Percentiles rank a stretch among this genome's conserved stretches.
Conservation (phyloP, 441 rosid genomes). For the Rhodomyrtus psidioides region DNA sequence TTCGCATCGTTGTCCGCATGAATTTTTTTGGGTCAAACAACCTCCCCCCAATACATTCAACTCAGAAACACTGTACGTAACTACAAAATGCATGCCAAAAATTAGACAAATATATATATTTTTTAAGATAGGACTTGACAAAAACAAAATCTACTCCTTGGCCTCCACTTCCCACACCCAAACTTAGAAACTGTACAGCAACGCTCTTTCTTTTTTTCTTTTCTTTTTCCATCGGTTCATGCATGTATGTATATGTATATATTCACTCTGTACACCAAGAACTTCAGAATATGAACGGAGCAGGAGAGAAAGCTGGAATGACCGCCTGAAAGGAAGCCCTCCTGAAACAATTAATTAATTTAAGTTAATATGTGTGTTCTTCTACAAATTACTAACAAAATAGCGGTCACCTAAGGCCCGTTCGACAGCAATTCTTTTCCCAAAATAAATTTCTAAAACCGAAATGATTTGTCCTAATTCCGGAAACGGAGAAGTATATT, state of each 20-base stretch:
- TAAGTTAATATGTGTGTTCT: not conserved
- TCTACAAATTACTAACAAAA: not conserved
- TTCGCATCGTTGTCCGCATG: not conserved
- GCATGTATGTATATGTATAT: too few relatives aligned
- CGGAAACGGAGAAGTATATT: too few relatives aligned
- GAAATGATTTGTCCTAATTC: too few relatives aligned
- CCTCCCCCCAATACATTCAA: too few relatives aligned
- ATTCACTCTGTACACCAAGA: not conserved
- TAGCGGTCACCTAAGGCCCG: too few relatives aligned
- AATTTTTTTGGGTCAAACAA: not conserved
- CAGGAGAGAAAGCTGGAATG: constrained; percentile 49
- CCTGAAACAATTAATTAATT: not conserved
- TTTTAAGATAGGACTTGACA: too few relatives aligned
- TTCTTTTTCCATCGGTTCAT: too few relatives aligned
- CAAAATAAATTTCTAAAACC: too few relatives aligned
- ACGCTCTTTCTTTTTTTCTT: too few relatives aligned
- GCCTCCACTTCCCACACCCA: not conserved
- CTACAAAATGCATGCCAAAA: not conserved
- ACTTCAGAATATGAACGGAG: constrained; percentile 58
- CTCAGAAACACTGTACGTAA: not conserved
- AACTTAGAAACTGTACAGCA: not conserved
- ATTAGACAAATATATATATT: not conserved
- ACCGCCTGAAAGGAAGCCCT: constrained; percentile 5
- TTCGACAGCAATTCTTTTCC: too few relatives aligned
- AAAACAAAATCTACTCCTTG: not conserved